Conservation (phyloP, 73 alveolate genomes). For the Diophrys sp. region DNA sequence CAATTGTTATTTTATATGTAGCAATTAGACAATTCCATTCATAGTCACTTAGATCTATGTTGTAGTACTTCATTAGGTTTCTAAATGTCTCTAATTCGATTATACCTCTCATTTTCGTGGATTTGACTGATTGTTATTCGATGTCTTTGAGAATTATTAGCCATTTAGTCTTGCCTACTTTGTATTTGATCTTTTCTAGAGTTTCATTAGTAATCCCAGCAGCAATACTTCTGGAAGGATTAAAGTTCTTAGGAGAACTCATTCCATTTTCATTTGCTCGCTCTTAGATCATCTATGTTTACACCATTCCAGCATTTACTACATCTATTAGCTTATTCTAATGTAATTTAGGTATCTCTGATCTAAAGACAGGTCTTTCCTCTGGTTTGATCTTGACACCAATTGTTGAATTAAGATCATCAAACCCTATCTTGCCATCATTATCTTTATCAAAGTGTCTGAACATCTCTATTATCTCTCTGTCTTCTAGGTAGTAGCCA, state of each 20-base stretch:
- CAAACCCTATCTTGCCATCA: constrained; percentile 7
- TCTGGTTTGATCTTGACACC: neutral
- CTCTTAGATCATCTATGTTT: neutral
- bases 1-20: neutral
- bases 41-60: neutral
- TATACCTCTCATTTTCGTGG: neutral
- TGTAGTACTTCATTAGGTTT: neutral
- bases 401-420: neutral
- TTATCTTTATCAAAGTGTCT: neutral
- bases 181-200: neutral
- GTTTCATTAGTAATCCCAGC: neutral
- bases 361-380: neutral
- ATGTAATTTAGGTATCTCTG: neutral
- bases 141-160: neutral
- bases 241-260: too few relatives aligned
- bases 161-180: neutral
- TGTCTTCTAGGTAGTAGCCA: neutral
- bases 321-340: neutral
- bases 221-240: neutral
- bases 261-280: too few relatives aligned
- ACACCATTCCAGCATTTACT: neutral
- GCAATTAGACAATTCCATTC: neutral
- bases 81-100: neutral
- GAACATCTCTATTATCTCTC: neutral
- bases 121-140: neutral